Percentiles rank a stretch among this genome's conserved stretches.
These are phyloP conservation scores for Anisodus acutangulus DNA, from an alignment of 257 asterid genomes.

Conservation along the genomic window DNA sequence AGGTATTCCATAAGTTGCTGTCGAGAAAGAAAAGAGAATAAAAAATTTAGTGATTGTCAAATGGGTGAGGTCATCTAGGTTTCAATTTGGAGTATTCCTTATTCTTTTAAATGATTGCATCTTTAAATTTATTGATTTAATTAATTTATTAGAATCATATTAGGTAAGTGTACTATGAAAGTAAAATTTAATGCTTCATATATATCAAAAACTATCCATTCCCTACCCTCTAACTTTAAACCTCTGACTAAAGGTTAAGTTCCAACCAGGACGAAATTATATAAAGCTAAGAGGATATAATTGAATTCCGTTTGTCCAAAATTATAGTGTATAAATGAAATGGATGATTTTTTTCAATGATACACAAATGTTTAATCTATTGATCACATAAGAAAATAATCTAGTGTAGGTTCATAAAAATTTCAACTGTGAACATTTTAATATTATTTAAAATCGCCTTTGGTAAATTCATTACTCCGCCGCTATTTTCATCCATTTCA, in stretches of 20 bases:
- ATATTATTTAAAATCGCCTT: neutral
- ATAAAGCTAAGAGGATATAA: neutral
- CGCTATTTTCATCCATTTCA: neutral
- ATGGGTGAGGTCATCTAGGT: neutral
- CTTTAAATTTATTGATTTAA: neutral
- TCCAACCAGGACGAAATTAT: neutral
- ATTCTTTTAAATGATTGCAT: fast-evolving
- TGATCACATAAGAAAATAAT: neutral
- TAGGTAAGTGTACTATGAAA: too few species aligned
- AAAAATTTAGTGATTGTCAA: neutral
- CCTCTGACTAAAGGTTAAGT: neutral
- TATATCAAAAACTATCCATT: too few species aligned
- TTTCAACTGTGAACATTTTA: neutral
- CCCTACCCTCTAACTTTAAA: neutral
- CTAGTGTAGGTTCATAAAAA: neutral
- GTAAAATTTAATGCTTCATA: too few species aligned
- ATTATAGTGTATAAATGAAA: too few species aligned
- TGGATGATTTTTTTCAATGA: too few species aligned
- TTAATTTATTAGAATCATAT: too few species aligned
- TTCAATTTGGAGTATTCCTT: neutral
- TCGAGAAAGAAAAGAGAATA: neutral
- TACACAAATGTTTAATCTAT: neutral
- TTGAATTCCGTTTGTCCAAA: neutral
- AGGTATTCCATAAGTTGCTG: neutral
- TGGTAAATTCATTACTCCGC: neutral